Evolutionary conservation across 2,329 filamentous ascomycete species (phyloP), one percentile per base, ranked within the genome.

Genomic region (Pseudocercospora crystallina): DNA sequence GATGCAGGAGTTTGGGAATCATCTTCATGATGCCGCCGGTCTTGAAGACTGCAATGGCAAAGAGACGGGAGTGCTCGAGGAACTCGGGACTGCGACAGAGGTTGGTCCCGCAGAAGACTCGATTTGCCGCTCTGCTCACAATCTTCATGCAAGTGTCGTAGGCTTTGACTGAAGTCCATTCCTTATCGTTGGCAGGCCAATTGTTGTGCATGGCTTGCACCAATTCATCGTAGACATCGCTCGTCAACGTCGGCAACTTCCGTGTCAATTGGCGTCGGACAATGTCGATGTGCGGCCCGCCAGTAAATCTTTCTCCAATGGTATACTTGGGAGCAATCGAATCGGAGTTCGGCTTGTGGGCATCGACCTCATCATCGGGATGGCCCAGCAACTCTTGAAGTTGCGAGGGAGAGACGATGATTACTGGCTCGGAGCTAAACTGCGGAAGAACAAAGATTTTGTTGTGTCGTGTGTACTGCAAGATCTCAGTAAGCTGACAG

Each of bases 71-170:
- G 20, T 49, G 45, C 12, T 56, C 54, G 12, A 61, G 44, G 15
- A 60, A 61, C 2, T 51, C 53, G 2, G 51, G 45, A 29, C 31
- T 54, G 2, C 57, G 50, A 38, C 57, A 61, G 14, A 61, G 50
- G 12, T 52, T 55, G 12, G 43, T 51, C 8, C 59, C 57, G 30
- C 55, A 52, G 26, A 61, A 57, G 8, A 61, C 58, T 31, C 58
- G 48, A n/a, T 61, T 61, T 2, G 59, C 57, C 8, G 56, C 57
- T 38, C 57, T 43, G 31, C 54, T 58, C 11, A 61, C 58, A 20
- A 60, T 57, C 42, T 59, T 60, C 49, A 57, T 57, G 38, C 53
- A 58, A 0, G 56, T 54, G 4, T 47, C 50, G 36, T 57, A 55
- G 2, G 53, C 47, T n/a, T 54, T 49, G 17, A 61, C 56, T 2